Percentiles rank a stretch among this genome's conserved stretches.
phyloP scores from a whole-genome alignment of 345 rosid species.

The Populus nigra region DNA sequence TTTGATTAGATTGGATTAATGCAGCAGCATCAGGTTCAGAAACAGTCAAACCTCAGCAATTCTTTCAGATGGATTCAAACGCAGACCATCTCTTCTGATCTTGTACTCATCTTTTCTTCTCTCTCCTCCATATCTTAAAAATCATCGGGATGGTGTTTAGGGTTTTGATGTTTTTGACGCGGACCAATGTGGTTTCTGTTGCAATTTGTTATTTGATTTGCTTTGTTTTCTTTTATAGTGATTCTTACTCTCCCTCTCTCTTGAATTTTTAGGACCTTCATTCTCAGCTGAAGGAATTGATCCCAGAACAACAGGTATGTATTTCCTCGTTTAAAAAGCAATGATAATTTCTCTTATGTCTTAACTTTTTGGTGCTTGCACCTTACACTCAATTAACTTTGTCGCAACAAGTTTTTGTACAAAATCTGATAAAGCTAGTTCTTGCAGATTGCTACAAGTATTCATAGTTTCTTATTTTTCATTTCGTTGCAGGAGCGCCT shows the following conservation, averaged over 20 bases:
- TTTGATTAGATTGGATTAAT: constrained; percentile 1
- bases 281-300: constrained; percentile 84
- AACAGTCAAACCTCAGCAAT: constrained; percentile 45
- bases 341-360: neutral
- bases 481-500: constrained; percentile 66
- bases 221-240: neutral
- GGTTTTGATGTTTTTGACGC: neutral
- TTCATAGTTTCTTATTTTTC: neutral
- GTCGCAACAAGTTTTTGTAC: neutral
- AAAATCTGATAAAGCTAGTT: too few relatives aligned
- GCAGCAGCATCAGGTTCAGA: constrained; percentile 46
- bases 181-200: neutral
- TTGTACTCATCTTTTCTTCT: constrained; percentile 36
- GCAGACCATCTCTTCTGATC: constrained; percentile 62
- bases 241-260: constrained; percentile 7
- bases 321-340: neutral
- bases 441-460: neutral
- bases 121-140: neutral
- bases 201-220: neutral
- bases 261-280: constrained; percentile 65
- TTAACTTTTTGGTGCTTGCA: neutral
- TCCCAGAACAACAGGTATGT: constrained; percentile 91
- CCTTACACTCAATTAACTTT: neutral
- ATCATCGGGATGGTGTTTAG: neutral
- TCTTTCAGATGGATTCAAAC: constrained; percentile 89